Evolutionary conservation across 176 grass and related monocot species (phyloP).

Genomic region (Dendrocalamus sinicus): DNA sequence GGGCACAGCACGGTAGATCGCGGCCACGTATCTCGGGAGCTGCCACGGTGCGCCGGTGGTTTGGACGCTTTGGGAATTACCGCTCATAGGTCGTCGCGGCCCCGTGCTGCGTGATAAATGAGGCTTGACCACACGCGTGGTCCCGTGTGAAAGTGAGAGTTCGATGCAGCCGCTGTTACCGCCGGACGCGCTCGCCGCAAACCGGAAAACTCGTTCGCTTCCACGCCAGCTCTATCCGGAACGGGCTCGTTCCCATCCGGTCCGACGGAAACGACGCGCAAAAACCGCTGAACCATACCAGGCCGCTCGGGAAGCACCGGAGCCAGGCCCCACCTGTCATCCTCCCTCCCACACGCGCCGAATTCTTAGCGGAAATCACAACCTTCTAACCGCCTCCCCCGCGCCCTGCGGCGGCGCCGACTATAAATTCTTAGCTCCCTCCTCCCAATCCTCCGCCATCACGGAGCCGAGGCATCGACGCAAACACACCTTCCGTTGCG

Average conservation of each 20-base stretch:
- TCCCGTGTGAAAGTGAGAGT: too few relatives aligned
- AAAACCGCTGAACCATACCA: neutral
- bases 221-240: too few relatives aligned
- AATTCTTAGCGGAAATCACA: neutral
- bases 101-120: too few relatives aligned
- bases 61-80: neutral
- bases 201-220: neutral
- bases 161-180: too few relatives aligned
- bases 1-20: neutral
- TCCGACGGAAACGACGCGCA: conserved; percentile 4
- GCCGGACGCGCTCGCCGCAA: neutral
- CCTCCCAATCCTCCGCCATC: neutral
- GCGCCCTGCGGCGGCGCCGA: neutral
- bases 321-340: conserved; percentile 21
- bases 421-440: neutral
- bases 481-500: neutral
- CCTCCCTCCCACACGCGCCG: neutral
- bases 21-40: neutral
- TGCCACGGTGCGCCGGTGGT: neutral
- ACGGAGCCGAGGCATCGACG: too few relatives aligned
- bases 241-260: neutral
- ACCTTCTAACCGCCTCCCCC: neutral
- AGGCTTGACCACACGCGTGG: too few relatives aligned
- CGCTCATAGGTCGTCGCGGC: neutral
- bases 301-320: neutral